Evolutionary conservation across 1,284 basidiomycete species (phyloP).

Genomic region (Moniliophthora roreri): DNA sequence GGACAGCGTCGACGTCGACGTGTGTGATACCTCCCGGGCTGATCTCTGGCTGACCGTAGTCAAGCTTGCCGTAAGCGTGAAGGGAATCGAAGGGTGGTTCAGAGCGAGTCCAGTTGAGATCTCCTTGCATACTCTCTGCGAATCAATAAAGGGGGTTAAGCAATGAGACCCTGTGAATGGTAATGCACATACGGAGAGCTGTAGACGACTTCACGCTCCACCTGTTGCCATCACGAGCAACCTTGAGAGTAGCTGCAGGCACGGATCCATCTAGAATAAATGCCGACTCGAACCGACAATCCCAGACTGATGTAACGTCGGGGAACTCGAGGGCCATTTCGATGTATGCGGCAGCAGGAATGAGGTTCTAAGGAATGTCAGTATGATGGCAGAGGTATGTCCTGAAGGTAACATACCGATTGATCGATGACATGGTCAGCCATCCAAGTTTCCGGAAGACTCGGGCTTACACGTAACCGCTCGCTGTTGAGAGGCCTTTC

Average conservation of each 20-base stretch:
- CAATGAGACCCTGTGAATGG: neutral
- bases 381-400: neutral
- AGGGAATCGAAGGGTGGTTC: constrained; percentile 16
- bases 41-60: constrained; percentile 17
- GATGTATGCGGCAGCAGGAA: constrained; percentile 3
- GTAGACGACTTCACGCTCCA: neutral
- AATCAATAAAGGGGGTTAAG: neutral
- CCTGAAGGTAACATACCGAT: neutral
- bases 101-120: neutral
- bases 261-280: constrained; percentile 1
- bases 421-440: constrained; percentile 3
- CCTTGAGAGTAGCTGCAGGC: neutral
- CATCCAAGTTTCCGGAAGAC: constrained; percentile 3
- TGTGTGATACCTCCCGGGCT: constrained; percentile 9
- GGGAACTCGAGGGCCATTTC: constrained; percentile 6
- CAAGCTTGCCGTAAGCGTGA: constrained; percentile 20
- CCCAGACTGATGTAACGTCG: constrained; percentile 2
- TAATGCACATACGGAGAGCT: neutral
- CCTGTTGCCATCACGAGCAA: neutral
- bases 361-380: neutral
- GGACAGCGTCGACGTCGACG: constrained; percentile 18
- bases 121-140: constrained; percentile 3
- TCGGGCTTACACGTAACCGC: neutral
- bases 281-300: constrained; percentile 1
- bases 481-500: constrained; percentile 4